Evolutionary conservation across 805 yeast genomes (phyloP).

Genomic region (Candida corydali): DNA sequence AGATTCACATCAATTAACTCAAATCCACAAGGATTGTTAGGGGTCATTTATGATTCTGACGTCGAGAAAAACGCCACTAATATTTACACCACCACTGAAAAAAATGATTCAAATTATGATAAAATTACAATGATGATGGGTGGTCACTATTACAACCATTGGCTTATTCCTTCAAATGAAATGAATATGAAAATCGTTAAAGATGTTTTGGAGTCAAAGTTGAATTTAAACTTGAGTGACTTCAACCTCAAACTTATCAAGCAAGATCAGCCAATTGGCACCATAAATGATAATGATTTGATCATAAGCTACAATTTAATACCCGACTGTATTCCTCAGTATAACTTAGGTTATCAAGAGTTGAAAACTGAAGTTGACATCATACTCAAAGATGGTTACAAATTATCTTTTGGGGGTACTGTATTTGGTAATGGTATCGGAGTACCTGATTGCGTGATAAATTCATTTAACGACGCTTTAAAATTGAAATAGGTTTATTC

Average conservation of each 20-base stretch:
- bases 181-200: conserved; percentile 24
- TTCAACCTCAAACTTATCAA: conserved; percentile 15
- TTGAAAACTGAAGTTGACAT: conserved; percentile 27
- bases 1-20: conserved; percentile 37
- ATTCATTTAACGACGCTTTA: conserved; percentile 56
- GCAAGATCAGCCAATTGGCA: conserved; percentile 10
- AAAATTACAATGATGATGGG: conserved; percentile 90
- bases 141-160: conserved; percentile 52
- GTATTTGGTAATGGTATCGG: conserved; percentile 75
- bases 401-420: conserved; percentile 71
- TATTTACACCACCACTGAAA: conserved; percentile 8
- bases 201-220: conserved; percentile 19
- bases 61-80: conserved; percentile 51
- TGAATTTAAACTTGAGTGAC: conserved; percentile 18
- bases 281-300: conserved; percentile 19
- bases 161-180: conserved; percentile 27
- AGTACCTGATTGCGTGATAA: conserved; percentile 79
- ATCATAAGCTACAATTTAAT: conserved; percentile 32
- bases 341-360: conserved; percentile 61
- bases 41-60: conserved; percentile 89
- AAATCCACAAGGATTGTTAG: conserved; percentile 52
- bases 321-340: conserved; percentile 72
- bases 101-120: neutral
- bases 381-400: conserved; percentile 15
- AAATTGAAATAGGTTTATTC: conserved; percentile 9